Base-by-base conservation (phyloP, 805 yeast species). In the Ogataea corticis region DNA sequence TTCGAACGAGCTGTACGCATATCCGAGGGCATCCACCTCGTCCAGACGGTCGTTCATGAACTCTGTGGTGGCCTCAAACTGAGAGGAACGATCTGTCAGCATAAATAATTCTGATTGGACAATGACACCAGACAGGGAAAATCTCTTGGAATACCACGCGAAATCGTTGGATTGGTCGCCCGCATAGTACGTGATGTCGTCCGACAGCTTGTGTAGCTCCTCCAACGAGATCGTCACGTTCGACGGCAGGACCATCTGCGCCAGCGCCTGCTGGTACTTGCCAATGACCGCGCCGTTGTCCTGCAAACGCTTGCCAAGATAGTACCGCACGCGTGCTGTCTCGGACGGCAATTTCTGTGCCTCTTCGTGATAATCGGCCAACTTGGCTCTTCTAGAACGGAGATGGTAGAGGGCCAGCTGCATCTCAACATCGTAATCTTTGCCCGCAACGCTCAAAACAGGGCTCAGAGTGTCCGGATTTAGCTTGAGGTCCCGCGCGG, bases 141-240 rank as follows among this genome's bases (percentile, higher is more conserved):
- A 69, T 52, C 99, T 73, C 60, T 90, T 87, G n/a, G 95, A 72
- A 65, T 92, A 92, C 99, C 99, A 92, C 3, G 88, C 85, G 62
- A 86, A 83, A 63, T 89, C 96, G 52, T 82, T 82, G 16, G 94
- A 77, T 42, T 65, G 59, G 61, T 91, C 97, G 10, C 91, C 94
- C 0, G 96, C 82, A 55, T 79, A 81, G 64, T 68, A 89, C 36
- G 87, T 78, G 48, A 92, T 73, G 61, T 94, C 98, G 67, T 92
- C 98, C 11, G 89, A 75, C 45, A 91, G 72, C 42, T 79, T 75
- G 55, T 82, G 85, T 45, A 94, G 75, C 58, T 88, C 95, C 30
- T 76, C 77, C 40, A 86, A 56, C 0, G 94, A 79, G 23, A 60
- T 54, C 3, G 70, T 62, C 27, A 84, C 38, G 59, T 87, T 84